A percentile compares a stretch with the other conserved stretches of the same genome.
Conservation (phyloP, 139 green algal genomes). For the Micractinium sp. region DNA sequence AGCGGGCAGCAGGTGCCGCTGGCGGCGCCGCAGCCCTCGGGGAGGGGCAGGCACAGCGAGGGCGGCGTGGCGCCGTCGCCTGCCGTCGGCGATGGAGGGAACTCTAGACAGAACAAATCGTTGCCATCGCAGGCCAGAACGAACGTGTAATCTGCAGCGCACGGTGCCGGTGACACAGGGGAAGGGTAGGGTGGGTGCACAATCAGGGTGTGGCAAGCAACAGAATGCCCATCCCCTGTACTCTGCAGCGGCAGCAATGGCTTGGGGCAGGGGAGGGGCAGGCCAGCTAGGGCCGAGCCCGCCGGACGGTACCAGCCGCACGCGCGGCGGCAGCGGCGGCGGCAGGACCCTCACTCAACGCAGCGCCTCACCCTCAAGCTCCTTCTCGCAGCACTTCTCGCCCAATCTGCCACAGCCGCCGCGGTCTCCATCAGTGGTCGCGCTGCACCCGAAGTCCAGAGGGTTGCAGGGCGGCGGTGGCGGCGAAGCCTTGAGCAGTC, state of each 20-base stretch:
- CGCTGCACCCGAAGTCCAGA: neutral
- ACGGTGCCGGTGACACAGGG: neutral
- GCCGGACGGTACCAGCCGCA: too few relatives aligned
- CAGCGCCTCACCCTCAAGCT: neutral
- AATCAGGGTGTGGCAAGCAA: neutral
- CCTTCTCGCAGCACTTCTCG: conserved; percentile 8
- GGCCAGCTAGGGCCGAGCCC: neutral
- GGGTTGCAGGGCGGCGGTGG: neutral
- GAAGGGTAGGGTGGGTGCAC: neutral
- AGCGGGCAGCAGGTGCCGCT: conserved; percentile 20
- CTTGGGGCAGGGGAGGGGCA: neutral
- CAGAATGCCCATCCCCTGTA: too few relatives aligned
- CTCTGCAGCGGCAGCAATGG: too few relatives aligned
- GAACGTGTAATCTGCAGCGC: neutral
- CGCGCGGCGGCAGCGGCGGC: too few relatives aligned
- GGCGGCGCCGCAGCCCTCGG: neutral
- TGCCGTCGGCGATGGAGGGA: neutral
- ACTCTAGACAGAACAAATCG: neutral
- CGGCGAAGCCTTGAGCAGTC: neutral
- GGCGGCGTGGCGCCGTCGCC: neutral
- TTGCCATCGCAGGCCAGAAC: conserved; percentile 1
- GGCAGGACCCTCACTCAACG: neutral
- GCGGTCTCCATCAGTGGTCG: neutral
- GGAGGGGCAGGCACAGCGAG: neutral
- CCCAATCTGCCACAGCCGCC: neutral